Evolutionary conservation across 2,329 filamentous ascomycete genomes (phyloP).

Genomic region (Ramichloridium luteum): DNA sequence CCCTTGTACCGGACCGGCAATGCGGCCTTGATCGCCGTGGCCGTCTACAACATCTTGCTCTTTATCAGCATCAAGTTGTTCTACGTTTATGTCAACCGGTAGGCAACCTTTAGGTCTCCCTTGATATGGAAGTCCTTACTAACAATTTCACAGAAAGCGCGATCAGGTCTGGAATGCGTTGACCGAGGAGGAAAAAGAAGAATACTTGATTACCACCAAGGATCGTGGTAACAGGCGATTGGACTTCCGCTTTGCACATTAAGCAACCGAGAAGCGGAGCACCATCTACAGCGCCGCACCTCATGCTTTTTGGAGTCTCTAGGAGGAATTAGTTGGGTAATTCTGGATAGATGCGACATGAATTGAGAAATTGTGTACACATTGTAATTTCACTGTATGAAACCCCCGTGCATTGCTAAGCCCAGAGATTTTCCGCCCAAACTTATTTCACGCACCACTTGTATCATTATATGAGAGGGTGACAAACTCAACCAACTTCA

Average conservation of each 20-base stretch:
- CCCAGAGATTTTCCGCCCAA: no score
- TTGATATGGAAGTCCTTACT: neutral
- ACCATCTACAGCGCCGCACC: no score
- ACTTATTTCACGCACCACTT: no score
- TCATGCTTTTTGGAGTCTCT: no score
- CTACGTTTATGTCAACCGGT: conserved; percentile 40
- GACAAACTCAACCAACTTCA: no score
- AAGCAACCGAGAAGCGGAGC: no score
- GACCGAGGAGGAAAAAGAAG: conserved; percentile 35
- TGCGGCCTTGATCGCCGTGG: conserved; percentile 39
- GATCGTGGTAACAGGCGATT: conserved; percentile 31
- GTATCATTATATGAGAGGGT: no score
- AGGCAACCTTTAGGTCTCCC: conserved; percentile 1
- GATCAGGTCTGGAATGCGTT: conserved; percentile 37
- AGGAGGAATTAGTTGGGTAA: no score
- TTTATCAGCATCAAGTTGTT: conserved; percentile 42
- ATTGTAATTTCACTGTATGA: no score
- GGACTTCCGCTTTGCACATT: conserved; percentile 28
- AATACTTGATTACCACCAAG: conserved; percentile 34
- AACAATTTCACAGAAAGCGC: conserved; percentile 13
- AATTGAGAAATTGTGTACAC: no score
- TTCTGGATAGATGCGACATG: no score
- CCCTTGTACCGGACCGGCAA: conserved; percentile 46
- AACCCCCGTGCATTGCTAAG: no score
- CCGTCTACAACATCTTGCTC: conserved; percentile 37